phyloP scores from a whole-genome alignment of 169 alveolate species.

The Ichthyophthirius multifiliis region DNA sequence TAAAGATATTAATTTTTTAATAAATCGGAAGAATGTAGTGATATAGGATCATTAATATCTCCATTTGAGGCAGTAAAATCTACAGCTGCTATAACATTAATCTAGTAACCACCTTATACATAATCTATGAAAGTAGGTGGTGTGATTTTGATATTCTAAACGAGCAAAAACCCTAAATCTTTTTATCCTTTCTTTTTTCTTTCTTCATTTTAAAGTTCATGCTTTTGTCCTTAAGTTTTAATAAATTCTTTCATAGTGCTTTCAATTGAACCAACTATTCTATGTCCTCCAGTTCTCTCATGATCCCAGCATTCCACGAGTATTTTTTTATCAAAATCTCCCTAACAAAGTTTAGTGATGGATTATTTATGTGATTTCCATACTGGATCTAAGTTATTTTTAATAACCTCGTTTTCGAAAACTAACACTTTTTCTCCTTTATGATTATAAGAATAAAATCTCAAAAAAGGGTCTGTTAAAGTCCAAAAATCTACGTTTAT shows the following conservation, averaged over 20 bases:
- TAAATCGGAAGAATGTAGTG: neutral
- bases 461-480: conserved; percentile 44
- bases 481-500: conserved; percentile 28
- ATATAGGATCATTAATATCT: conserved; percentile 43
- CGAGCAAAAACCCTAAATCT: neutral
- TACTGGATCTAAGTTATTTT: conserved; percentile 37
- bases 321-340: conserved; percentile 14
- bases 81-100: conserved; percentile 58
- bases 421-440: conserved; percentile 17
- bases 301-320: conserved; percentile 55
- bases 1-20: neutral
- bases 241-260: conserved; percentile 3
- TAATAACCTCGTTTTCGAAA: conserved; percentile 27
- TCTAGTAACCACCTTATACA: conserved; percentile 61
- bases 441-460: conserved; percentile 12
- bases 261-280: conserved; percentile 6
- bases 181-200: neutral
- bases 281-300: conserved; percentile 21
- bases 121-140: conserved; percentile 69
- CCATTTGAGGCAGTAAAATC: conserved; percentile 82
- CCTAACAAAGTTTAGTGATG: conserved; percentile 8
- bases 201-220: neutral
- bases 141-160: neutral
- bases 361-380: conserved; percentile 37
- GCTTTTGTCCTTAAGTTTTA: conserved; percentile 1